Evolutionary conservation across 768 basidiomycete genomes (phyloP), one percentile per base, ranked within the genome.

Genomic region (Pilatotrama ljubarskyi): DNA sequence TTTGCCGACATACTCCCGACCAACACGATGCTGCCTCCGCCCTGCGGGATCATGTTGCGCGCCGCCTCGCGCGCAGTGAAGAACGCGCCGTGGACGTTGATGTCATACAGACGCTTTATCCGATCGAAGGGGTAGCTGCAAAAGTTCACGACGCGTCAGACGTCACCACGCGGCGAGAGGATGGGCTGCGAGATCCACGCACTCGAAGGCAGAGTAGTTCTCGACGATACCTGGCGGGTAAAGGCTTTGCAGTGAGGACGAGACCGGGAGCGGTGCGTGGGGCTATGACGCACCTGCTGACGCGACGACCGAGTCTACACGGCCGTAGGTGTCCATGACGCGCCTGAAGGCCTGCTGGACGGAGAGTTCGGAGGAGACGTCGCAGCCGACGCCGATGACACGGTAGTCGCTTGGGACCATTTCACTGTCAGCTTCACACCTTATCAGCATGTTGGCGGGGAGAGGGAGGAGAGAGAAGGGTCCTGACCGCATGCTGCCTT

Each of bases 1-100:
- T 84, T 87, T 37, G 93, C 93, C 69, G 90, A 91, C 93, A 98
- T 97, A 67, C 90, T 92, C 5, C 90, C 85, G 58, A 98, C 84
- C 55, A 98, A 81, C 56, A 93, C 84, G 68, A 98, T 91, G 56
- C 86, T 88, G 0, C 94, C 93, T 37, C 82, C 82, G 17, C 88
- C 85, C 51, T 82, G 79, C 9, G 87, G 84, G 62, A 95, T 90
- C 96, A 98, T 98, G 75, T 84, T 80, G 64, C 88, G 87, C 46
- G 95, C 95, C 2, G 91, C 95, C 74, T 98, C 95, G 25, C 96
- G 87, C 10, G 96, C 96, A n/a, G 94, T 96, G 77, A 89, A 96
- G 78, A 92, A 95, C 14, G 86, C 85, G 55, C 95, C 95, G 71
- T 97, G 92, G 42, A 98, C 91, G 69, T 98, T 98, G 78, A 98